Evolutionary conservation across 1,139 yeast species (phyloP).

Genomic region (Yamadazyma friedrichii): DNA sequence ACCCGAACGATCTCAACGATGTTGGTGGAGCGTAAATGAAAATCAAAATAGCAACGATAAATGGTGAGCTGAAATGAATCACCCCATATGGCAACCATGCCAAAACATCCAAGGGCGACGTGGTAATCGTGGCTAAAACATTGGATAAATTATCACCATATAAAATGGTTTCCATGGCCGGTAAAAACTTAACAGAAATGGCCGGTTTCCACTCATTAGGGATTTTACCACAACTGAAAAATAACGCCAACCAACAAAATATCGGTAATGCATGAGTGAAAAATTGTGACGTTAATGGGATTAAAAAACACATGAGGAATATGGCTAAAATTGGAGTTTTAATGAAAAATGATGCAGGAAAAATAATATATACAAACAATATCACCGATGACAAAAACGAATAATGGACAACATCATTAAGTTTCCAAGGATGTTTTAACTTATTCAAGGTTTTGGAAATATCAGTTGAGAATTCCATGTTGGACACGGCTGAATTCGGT

Average conservation of each 20-base stretch:
- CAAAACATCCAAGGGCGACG: slow-evolving; percentile 66
- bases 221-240: slow-evolving; percentile 75
- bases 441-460: slow-evolving; percentile 48
- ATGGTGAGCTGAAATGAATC: slow-evolving; percentile 86
- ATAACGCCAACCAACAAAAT: slow-evolving; percentile 83
- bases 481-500: slow-evolving; percentile 52
- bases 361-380: slow-evolving; percentile 49
- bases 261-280: slow-evolving; percentile 85
- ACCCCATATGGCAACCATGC: slow-evolving; percentile 98
- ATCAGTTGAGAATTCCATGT: slow-evolving; percentile 60
- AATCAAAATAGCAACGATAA: slow-evolving; percentile 74
- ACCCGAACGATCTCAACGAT: slow-evolving; percentile 79
- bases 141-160: slow-evolving; percentile 93
- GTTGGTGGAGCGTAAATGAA: slow-evolving; percentile 94
- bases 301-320: slow-evolving; percentile 44
- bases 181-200: slow-evolving; percentile 84
- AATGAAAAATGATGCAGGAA: slow-evolving; percentile 49
- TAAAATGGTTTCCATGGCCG: slow-evolving; percentile 90
- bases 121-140: slow-evolving; percentile 75
- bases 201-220: slow-evolving; percentile 82
- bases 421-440: slow-evolving; percentile 50
- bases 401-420: slow-evolving; percentile 51
- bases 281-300: slow-evolving; percentile 84
- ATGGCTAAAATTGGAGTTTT: slow-evolving; percentile 42
- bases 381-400: slow-evolving; percentile 48